Conservation (phyloP, 2,329 filamentous ascomycete species). For the Gyromitra esculenta region DNA sequence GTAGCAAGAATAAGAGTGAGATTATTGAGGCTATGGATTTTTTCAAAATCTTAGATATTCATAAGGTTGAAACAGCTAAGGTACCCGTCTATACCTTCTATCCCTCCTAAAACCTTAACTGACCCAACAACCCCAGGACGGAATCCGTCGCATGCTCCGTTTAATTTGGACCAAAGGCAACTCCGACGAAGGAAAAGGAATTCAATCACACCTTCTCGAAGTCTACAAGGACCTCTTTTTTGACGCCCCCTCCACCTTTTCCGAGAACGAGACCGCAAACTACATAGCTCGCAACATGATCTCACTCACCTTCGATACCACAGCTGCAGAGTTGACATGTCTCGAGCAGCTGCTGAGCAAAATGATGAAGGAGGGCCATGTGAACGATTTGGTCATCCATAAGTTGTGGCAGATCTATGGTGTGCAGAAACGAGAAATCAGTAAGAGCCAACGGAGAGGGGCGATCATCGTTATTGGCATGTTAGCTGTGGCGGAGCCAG, state of each 20-base stretch:
- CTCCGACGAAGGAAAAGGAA: constrained; percentile 97
- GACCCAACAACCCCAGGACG: constrained; percentile 62
- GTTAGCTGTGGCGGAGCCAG: constrained; percentile 89
- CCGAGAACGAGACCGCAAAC: constrained; percentile 87
- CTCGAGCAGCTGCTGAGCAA: constrained; percentile 93
- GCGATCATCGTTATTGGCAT: constrained; percentile 97
- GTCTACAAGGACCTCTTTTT: constrained; percentile 97
- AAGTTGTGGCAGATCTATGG: constrained; percentile 99
- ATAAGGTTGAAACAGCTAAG: constrained; percentile 94
- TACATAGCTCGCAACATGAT: constrained; percentile 99
- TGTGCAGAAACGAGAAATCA: constrained; percentile 91
- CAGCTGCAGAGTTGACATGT: constrained; percentile 92
- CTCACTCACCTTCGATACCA: constrained; percentile 88
- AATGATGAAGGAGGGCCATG: constrained; percentile 94
- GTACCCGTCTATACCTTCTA: constrained; percentile 28
- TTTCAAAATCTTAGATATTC: constrained; percentile 93
- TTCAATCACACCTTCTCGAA: constrained; percentile 95
- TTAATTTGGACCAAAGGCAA: constrained; percentile 99
- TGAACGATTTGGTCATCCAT: constrained; percentile 83
- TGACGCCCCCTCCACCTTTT: constrained; percentile 89
- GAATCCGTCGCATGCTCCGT: constrained; percentile 93
- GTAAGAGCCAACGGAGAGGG: constrained; percentile 85
- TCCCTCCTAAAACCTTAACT: background rate
- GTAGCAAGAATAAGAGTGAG: constrained; percentile 96
- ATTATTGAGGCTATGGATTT: constrained; percentile 99